These are phyloP conservation scores for Serendipita indica DNA, from an alignment of 768 basidiomycete species.

Conservation along the genomic window DNA sequence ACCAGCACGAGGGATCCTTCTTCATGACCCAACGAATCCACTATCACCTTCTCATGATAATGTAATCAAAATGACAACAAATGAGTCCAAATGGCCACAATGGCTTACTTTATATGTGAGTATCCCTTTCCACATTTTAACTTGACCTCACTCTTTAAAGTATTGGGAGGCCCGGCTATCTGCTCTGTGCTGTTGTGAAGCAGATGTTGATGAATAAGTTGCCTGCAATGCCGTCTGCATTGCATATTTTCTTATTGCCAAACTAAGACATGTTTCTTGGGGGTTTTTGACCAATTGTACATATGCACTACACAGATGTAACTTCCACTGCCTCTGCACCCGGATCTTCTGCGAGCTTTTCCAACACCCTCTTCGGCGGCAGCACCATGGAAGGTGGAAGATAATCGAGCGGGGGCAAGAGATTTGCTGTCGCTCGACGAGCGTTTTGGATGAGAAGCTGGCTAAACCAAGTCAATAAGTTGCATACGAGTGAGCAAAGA, in stretches of 20 bases:
- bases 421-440: slow-evolving; percentile 51
- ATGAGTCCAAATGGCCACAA: slow-evolving; percentile 56
- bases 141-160: too few species aligned
- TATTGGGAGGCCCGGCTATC: slow-evolving; percentile 7
- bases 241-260: slow-evolving; percentile 28
- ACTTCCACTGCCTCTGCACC: not conserved
- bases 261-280: slow-evolving; percentile 34
- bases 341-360: slow-evolving; percentile 22
- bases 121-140: slow-evolving; percentile 16
- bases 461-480: slow-evolving; percentile 20
- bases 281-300: not conserved
- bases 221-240: not conserved
- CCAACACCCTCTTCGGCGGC: slow-evolving; percentile 81
- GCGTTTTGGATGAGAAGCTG: slow-evolving; percentile 80
- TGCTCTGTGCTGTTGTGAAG: slow-evolving; percentile 2
- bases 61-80: slow-evolving; percentile 9
- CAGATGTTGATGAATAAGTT: slow-evolving; percentile 3
- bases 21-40: not conserved
- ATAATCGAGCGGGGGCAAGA: slow-evolving; percentile 67
- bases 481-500: slow-evolving; percentile 10
- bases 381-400: slow-evolving; percentile 81
- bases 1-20: not conserved
- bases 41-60: slow-evolving; percentile 13
- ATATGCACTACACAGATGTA: not conserved
- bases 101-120: slow-evolving; percentile 56